Evolutionary conservation across 1,284 basidiomycete genomes (phyloP), one percentile per base, ranked within the genome.

Genomic region (Pterula multifida): DNA sequence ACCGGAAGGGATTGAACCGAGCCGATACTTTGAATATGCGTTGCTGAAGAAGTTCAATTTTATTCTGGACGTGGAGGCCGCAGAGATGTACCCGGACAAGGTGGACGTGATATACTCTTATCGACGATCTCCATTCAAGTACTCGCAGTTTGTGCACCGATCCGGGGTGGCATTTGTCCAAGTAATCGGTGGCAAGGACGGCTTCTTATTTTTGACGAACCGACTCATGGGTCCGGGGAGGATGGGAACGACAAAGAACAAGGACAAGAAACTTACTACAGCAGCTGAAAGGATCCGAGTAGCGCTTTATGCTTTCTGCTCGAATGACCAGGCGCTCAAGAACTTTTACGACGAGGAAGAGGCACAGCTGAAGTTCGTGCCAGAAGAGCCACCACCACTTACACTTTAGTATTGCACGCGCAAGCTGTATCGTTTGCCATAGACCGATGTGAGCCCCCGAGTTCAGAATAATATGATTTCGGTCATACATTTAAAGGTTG

Each of bases 31-130:
- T 55, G 90, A 94, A 60, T 86, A 85, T 56, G 80, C 81, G 1
- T 71, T 94, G 13, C 72, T 94, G 32, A 76, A 74, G 25, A 75
- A 75, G 50, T 88, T 90, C 58, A 81, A 80, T 13, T 94, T 92
- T 65, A 82, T 93, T 52, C 67, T 96, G 51, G 92, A 95, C 56
- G 81, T 93, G 45, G 92, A 95, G 66, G 84, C 86, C 0, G 76
- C 73, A 3, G 73, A 76, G 25, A 66, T 86, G 52, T 92, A 92
- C 60, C 83, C 90, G 3, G 76, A 83, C 42, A 72, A 79, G 25
- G 73, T 94, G 51, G 85, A 92, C 55, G 86, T 91, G n/a, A 72
- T 84, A 39, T 96, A 96, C 65, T 88, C 86, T 3, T 96, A 96
- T 62, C 81, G 91, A 15, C 79, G 84, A 12, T 70, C 75, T 26